Conservation (phyloP, 371 early-diverging fungal genomes). For the Thermomucor indicae-seudaticae region DNA sequence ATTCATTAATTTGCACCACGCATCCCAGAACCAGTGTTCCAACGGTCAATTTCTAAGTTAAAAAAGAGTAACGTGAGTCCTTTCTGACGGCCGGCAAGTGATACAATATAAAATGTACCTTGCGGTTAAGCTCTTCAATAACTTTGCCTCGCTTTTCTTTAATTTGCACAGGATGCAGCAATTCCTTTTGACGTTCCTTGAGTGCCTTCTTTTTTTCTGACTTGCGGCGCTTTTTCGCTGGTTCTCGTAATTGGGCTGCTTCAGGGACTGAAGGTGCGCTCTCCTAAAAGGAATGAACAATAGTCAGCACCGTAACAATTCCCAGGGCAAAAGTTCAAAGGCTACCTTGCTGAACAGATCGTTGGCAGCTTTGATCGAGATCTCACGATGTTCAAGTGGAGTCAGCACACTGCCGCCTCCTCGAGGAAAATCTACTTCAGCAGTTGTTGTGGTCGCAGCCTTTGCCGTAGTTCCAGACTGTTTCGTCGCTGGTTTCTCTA, state of each 20-base stretch:
- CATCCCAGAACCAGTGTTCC: conserved; percentile 78
- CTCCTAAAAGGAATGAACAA: background rate
- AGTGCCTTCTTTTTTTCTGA: conserved; percentile 24
- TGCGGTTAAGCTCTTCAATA: conserved; percentile 56
- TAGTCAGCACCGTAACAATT: background rate
- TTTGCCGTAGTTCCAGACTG: conserved; percentile 1
- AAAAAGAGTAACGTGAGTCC: background rate
- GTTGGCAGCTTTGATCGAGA: conserved; percentile 66
- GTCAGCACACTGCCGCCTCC: conserved; percentile 80
- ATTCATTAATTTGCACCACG: conserved; percentile 74
- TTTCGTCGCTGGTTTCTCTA: background rate
- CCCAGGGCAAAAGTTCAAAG: background rate
- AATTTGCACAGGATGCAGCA: conserved; percentile 16
- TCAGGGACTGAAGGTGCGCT: conserved; percentile 13
- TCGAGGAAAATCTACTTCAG: conserved; percentile 67
- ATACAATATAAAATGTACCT: conserved; percentile 29
- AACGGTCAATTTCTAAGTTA: conserved; percentile 55
- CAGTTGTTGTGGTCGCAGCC: conserved; percentile 4
- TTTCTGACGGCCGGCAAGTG: background rate
- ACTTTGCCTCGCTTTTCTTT: conserved; percentile 30
- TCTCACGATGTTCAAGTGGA: conserved; percentile 79
- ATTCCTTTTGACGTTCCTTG: conserved; percentile 26
- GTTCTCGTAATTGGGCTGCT: conserved; percentile 26
- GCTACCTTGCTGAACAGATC: conserved; percentile 49
- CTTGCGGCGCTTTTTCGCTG: conserved; percentile 56